Conservation (phyloP, 352 stramenopile genomes). For the Phytophthora idaei region DNA sequence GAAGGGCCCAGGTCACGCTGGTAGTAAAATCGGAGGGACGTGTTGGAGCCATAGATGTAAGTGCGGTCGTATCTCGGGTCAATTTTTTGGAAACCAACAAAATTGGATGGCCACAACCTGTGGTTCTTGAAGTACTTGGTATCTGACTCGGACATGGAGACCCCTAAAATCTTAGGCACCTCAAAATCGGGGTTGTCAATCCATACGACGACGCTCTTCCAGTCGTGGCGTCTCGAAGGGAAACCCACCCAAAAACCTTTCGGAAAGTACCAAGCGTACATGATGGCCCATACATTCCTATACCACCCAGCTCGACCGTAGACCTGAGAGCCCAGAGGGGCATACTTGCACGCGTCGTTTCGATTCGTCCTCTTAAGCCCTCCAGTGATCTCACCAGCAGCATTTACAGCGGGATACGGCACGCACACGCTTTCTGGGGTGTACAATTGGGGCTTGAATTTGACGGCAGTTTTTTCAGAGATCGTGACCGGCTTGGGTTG, state of each 20-base stretch:
- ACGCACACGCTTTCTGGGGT: neutral
- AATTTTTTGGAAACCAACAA: neutral
- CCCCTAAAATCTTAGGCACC: conserved; percentile 1
- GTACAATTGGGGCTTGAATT: conserved; percentile 10
- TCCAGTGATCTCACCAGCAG: neutral
- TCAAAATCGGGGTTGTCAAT: neutral
- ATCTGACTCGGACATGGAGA: conserved; percentile 9
- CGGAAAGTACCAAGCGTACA: conserved; percentile 24
- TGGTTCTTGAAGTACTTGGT: neutral
- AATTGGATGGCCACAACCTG: neutral
- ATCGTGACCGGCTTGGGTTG: neutral
- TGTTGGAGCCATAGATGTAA: conserved; percentile 3
- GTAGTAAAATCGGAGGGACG: conserved; percentile 6
- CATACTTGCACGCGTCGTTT: conserved; percentile 1
- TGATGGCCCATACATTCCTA: conserved; percentile 8
- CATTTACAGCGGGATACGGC: conserved; percentile 9
- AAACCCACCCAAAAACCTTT: conserved; percentile 5
- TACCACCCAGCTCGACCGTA: conserved; percentile 9
- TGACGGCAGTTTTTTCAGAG: conserved; percentile 14
- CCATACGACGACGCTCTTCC: conserved; percentile 17
- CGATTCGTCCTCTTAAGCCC: conserved; percentile 3
- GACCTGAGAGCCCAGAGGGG: conserved; percentile 8
- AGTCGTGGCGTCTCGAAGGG: conserved; percentile 11
- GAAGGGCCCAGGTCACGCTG: neutral
- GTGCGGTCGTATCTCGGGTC: neutral